Evolutionary conservation across 331 rosid species (phyloP), one percentile per base, ranked within the genome.

Genomic region (Quercus phellos): DNA sequence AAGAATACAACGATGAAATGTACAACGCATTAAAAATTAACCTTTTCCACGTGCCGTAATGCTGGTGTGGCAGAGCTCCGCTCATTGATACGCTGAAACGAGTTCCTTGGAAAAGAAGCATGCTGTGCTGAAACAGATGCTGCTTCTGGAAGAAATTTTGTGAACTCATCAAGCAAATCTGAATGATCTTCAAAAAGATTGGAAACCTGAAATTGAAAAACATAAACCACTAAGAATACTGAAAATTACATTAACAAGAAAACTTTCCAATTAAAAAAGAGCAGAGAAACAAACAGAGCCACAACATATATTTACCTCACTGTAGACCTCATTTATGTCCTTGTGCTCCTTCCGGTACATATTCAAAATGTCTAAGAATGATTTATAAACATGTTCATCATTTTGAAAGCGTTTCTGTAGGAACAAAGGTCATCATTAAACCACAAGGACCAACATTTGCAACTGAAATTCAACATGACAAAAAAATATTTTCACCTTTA

Each of bases 331-430:
- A 21, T 81, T 83, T 34, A 95, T 95, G 77, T 90, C 95, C 90
- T 91, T 95, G 83, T 91, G 96, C 90, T 93, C 99, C 88, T 93
- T 95, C 76, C 97, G 91, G 75, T 95, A 95, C 99, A 95, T 84
- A 84, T 95, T 93, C 89, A 95, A 85, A 86, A 95, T 93, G 87
- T 95, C 98, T 72, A 95, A 85, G 82, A 95, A 93, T 80, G 97
- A 89, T 81, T 95, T 95, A 83, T 95, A 93, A 70, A 95, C 97
- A 72, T 77, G 96, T 69, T 93, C 97, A 55, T 91, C 94, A 55
- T 83, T 89, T 84, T 90, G 97, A 77, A 95, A 95, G 29, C 99
- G 92, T 79, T 84, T 91, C 99, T 95, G 97, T 67, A 51, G 46
- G 70, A 55, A 77, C 4, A 68, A 83, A 68, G 80, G 63, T 68